Conservation (phyloP, 768 basidiomycete species). For the Suillus plorans region DNA sequence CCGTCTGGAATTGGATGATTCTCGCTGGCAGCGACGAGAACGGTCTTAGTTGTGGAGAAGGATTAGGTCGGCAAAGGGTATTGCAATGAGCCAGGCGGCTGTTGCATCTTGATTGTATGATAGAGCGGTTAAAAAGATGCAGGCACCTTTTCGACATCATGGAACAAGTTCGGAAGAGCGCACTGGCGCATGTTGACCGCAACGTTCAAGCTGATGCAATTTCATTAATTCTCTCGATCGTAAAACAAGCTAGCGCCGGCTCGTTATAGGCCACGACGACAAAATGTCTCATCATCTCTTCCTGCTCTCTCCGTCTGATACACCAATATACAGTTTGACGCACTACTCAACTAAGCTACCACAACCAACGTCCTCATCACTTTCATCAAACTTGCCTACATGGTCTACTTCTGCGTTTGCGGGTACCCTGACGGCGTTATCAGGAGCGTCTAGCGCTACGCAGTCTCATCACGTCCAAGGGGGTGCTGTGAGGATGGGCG, state of each 20-base stretch:
- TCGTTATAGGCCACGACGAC: neutral
- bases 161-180: conserved; percentile 10
- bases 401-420: conserved; percentile 94
- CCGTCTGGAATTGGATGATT: neutral
- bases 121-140: conserved; percentile 3
- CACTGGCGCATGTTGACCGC: neutral
- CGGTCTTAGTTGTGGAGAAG: neutral
- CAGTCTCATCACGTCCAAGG: conserved; percentile 61
- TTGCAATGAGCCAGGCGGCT: conserved; percentile 1
- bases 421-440: conserved; percentile 82
- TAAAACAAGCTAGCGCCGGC: neutral
- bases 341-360: conserved; percentile 79
- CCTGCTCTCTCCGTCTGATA: conserved; percentile 82
- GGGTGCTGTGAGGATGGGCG: conserved; percentile 68
- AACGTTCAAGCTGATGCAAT: neutral
- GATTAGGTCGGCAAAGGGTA: neutral
- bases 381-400: conserved; percentile 81
- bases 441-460: conserved; percentile 76
- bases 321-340: conserved; percentile 80
- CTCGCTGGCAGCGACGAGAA: neutral
- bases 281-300: conserved; percentile 86
- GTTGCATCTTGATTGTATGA: conserved; percentile 5
- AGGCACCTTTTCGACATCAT: conserved; percentile 9
- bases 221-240: neutral
- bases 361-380: conserved; percentile 56